Evolutionary conservation across 2,329 filamentous ascomycete genomes (phyloP), one percentile per base, ranked within the genome.

Genomic region (Monosporascus sp.): DNA sequence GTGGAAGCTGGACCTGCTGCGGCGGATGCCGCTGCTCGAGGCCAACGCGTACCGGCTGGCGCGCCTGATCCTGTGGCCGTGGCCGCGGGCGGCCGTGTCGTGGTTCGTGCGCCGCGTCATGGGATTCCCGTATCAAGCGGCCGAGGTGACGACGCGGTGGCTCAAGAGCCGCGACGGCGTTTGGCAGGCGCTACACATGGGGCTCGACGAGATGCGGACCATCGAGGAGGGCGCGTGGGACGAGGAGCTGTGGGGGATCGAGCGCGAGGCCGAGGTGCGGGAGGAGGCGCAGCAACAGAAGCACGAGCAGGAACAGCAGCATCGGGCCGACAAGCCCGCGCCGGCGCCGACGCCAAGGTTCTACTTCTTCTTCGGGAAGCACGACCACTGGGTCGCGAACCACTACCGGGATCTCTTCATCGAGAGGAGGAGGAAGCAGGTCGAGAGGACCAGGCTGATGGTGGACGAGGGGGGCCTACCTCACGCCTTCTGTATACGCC

Each of bases 331-430:
- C 9, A 35, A 35, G 31, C 31, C 31, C 2, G 11, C 31, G 11
- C 27, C 27, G 1, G 60, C 57, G 17, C 57, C 48, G 1, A 38
- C 66, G 22, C 77, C 76, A 1, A 81, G 77, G 56, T 80, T 86
- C 60, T 78, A 80, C 58, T 76, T 85, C 58, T 79, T 84, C 49
- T 87, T 85, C 58, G 84, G 78, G 2, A 70, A 77, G 56, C 68
- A 78, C 49, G 84, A 87, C 55, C 77, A 85, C 53, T 87, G 84
- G 84, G 81, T 87, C 1, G 78, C 79, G 3, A 71, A 81, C 48
- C 70, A 76, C 49, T 73, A 76, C 47, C 72, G 84, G 8, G 81
- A 86, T 58, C 74, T 73, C 27, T 80, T 87, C 54, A 81, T 86
- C 51, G 71, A 59, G 43, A 51, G 65, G 50, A 66, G 67, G 64